These are phyloP conservation scores for Priceomyces melissophilus DNA, from an alignment of 805 yeast species.

Conservation along the genomic window DNA sequence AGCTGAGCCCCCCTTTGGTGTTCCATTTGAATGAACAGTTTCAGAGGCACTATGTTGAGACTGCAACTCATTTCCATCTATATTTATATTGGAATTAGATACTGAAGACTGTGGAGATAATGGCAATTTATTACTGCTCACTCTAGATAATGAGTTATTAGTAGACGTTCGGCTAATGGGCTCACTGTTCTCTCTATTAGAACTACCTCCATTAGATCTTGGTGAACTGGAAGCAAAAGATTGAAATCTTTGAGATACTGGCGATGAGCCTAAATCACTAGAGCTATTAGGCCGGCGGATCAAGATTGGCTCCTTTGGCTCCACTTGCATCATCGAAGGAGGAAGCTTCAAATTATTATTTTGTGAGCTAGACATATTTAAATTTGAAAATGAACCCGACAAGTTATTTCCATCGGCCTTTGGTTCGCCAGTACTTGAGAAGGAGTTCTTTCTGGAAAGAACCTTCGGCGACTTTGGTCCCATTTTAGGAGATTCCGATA, in stretches of 20 bases:
- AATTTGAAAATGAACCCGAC: conserved; percentile 8
- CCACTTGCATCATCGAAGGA: conserved; percentile 65
- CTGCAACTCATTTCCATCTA: conserved; percentile 1
- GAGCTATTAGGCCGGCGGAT: conserved; percentile 48
- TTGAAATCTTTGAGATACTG: conserved; percentile 17
- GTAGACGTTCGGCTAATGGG: conserved; percentile 19
- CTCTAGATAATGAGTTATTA: conserved; percentile 17
- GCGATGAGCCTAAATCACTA: conserved; percentile 14
- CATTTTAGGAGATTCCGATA: conserved; percentile 15
- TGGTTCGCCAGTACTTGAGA: conserved; percentile 10
- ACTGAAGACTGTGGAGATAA: conserved; percentile 15
- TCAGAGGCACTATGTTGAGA: conserved; percentile 1
- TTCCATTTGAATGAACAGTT: background rate
- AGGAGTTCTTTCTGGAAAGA: conserved; percentile 29
- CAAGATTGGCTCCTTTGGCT: conserved; percentile 72
- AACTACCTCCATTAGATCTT: conserved; percentile 5
- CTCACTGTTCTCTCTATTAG: conserved; percentile 1
- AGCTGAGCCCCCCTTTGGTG: background rate
- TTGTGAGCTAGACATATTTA: conserved; percentile 2
- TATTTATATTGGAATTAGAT: conserved; percentile 2
- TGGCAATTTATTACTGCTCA: conserved; percentile 13
- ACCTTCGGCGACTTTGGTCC: conserved; percentile 27
- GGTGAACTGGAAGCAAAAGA: conserved; percentile 9
- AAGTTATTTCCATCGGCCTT: conserved; percentile 7
- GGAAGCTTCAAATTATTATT: conserved; percentile 40